phyloP scores from a whole-genome alignment of 1,284 basidiomycete species.

The Cryptococcus sp. region DNA sequence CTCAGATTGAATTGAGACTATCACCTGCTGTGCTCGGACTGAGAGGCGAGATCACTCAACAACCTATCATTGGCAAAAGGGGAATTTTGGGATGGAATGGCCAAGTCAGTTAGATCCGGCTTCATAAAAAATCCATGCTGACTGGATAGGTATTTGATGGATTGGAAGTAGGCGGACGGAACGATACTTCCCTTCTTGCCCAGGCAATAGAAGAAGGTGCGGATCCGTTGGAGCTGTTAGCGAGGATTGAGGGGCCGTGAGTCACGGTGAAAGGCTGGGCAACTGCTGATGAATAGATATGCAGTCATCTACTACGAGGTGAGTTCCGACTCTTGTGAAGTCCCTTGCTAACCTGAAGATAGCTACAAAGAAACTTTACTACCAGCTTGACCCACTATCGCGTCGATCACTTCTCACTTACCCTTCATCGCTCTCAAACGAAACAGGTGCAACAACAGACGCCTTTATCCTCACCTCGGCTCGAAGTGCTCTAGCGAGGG shows the following conservation, averaged over 20 bases:
- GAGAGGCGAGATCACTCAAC: slow-evolving; percentile 62
- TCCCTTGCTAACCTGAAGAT: slow-evolving; percentile 44
- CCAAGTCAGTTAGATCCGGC: slow-evolving; percentile 56
- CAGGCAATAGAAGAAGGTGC: slow-evolving; percentile 53
- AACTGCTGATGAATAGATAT: slow-evolving; percentile 56
- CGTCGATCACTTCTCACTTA: slow-evolving; percentile 75
- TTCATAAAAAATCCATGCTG: background rate
- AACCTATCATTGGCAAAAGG: slow-evolving; percentile 61
- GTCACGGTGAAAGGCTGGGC: slow-evolving; percentile 42
- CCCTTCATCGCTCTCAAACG: background rate
- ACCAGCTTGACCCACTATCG: slow-evolving; percentile 84
- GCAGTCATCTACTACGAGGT: slow-evolving; percentile 78
- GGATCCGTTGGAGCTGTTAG: slow-evolving; percentile 55
- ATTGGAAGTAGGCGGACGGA: slow-evolving; percentile 60
- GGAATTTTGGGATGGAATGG: slow-evolving; percentile 85
- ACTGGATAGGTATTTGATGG: slow-evolving; percentile 67
- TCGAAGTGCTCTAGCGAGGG: slow-evolving; percentile 16
- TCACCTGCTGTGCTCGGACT: slow-evolving; percentile 75
- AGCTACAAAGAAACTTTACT: slow-evolving; percentile 56
- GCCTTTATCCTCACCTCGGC: slow-evolving; percentile 29
- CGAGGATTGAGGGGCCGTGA: slow-evolving; percentile 78
- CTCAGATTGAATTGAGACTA: slow-evolving; percentile 49
- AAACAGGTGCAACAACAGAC: background rate
- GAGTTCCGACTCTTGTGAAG: slow-evolving; percentile 18
- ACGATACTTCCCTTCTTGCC: slow-evolving; percentile 72